Percentiles rank a stretch among this genome's conserved stretches.
Evolutionary conservation across 1,139 yeast genomes (phyloP).

Genomic region (Debaryomycetaceae sp.): DNA sequence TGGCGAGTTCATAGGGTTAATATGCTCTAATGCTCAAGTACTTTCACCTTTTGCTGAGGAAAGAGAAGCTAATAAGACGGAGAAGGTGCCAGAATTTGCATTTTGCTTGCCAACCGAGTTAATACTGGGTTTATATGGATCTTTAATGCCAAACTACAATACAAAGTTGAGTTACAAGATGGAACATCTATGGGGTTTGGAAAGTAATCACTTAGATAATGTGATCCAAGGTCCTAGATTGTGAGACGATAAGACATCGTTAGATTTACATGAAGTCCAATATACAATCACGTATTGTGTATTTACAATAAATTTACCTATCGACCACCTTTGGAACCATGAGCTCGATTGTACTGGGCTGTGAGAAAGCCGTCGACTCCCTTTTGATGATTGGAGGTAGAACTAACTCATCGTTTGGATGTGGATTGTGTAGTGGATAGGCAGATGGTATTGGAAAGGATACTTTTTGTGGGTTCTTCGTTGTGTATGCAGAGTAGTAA

Average conservation of each 20-base stretch:
- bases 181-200: constrained; percentile 22
- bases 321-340: neutral
- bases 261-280: too few species aligned
- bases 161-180: constrained; percentile 13
- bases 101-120: constrained; percentile 30
- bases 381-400: constrained; percentile 1
- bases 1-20: constrained; percentile 46
- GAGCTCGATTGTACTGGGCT: neutral
- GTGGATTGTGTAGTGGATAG: neutral
- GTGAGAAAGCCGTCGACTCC: neutral
- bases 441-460: neutral
- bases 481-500: constrained; percentile 1
- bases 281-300: neutral
- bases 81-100: constrained; percentile 26
- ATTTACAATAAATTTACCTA: neutral
- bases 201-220: constrained; percentile 20
- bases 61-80: constrained; percentile 13
- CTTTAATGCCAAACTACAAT: neutral
- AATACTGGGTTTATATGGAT: constrained; percentile 13
- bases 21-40: constrained; percentile 60
- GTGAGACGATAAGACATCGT: too few species aligned
- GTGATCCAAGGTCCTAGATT: constrained; percentile 12
- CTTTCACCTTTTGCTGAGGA: constrained; percentile 13
- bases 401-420: neutral
- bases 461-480: neutral